These are phyloP conservation scores for Coniochaeta sp. DNA, from an alignment of 2,329 filamentous ascomycete genomes.

Conservation along the genomic window DNA sequence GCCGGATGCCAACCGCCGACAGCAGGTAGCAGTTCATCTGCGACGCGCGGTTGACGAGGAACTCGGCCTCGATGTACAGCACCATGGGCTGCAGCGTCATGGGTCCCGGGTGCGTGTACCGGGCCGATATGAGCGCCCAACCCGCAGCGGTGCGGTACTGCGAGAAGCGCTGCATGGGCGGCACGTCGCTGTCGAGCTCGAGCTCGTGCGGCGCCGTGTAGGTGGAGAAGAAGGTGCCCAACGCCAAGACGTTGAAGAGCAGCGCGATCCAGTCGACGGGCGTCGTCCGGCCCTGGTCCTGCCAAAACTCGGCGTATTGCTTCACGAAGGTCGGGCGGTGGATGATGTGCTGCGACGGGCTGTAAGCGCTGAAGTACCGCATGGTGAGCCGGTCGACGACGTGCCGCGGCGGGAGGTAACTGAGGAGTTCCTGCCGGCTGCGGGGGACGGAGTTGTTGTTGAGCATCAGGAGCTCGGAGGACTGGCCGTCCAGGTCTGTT, in stretches of 20 bases:
- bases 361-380: constrained; percentile 46
- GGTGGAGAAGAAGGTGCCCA: constrained; percentile 37
- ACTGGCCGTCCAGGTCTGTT: constrained; percentile 23
- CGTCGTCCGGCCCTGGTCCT: constrained; percentile 28
- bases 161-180: constrained; percentile 37
- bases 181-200: constrained; percentile 32
- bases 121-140: constrained; percentile 43
- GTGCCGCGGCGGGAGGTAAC: constrained; percentile 36
- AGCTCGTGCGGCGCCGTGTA: constrained; percentile 37
- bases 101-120: constrained; percentile 41
- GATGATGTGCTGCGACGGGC: constrained; percentile 43
- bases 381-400: constrained; percentile 44
- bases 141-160: constrained; percentile 41
- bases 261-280: constrained; percentile 42
- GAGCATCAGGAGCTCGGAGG: constrained; percentile 35
- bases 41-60: constrained; percentile 40
- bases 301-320: constrained; percentile 44
- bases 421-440: constrained; percentile 38
- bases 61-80: constrained; percentile 46
- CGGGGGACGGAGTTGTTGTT: constrained; percentile 28
- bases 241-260: constrained; percentile 39
- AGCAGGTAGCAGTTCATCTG: constrained; percentile 50
- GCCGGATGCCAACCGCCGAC: constrained; percentile 39
- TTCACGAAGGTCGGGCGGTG: constrained; percentile 46
- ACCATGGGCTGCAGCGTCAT: constrained; percentile 43